Evolutionary conservation across 768 basidiomycete genomes (phyloP), one percentile per base, ranked within the genome.

Genomic region (Chlorophyllum brunneum): DNA sequence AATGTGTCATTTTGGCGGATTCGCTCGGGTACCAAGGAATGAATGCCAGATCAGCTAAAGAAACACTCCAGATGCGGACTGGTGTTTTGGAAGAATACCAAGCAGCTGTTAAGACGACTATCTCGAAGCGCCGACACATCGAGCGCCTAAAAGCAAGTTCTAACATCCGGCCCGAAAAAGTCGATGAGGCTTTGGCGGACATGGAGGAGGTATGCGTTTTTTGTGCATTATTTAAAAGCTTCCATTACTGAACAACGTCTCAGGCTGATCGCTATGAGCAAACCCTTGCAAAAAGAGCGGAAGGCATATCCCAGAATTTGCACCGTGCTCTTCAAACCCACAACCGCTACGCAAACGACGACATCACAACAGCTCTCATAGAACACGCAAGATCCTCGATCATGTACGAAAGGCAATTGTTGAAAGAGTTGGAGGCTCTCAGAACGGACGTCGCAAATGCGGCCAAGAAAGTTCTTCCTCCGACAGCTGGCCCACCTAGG

Each of bases 11-110:
- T 37, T 70, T 99, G 23, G 95, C 94, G n/a, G 97, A 99, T 68
- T 87, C 92, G 0, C 73, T 98, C 47, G 93, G 93, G 1, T 99
- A 99, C 68, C 95, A 98, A 67, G 91, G 94, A 16, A 77, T 95
- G 71, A 98, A 99, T 62, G 93, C 97, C n/a, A 80, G 88, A 39
- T 92, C 95, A 16, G 97, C 97, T 1, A 98, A 97, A 66, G 93
- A 95, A 67, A 95, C 97, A 0, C 70, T 98, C 7, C 79, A 84
- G 48, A 92, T 94, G 74, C 85, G 97, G 8, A 91, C 92, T 0
- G 81, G 82, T 6, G 92, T 97, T 8, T 72, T 98, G 55, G 95
- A 98, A 63, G 97, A 98, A 66, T 92, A 95, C 54, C 94, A 97
- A 56, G 77, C 85, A 7, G 95, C 95, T 2, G 92, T 92, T 20